A percentile compares a stretch with the other conserved stretches of the same genome.
These are phyloP conservation scores for Clarireedia monteithiana DNA, from an alignment of 2,329 filamentous ascomycete genomes.

Conservation along the genomic window DNA sequence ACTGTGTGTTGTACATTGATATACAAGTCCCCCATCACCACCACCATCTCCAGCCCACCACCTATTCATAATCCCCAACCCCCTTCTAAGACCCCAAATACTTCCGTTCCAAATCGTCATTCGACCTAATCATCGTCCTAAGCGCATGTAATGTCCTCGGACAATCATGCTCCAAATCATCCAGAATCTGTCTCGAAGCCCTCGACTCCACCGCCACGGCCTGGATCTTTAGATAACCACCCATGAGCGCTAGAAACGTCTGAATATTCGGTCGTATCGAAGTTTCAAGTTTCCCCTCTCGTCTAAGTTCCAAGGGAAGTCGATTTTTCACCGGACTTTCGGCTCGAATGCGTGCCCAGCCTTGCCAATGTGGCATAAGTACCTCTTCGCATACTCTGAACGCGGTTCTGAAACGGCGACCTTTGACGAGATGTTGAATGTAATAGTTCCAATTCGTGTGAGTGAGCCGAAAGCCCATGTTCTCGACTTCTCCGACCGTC, in stretches of 20 bases:
- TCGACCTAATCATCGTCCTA: constrained; percentile 23
- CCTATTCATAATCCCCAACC: neutral
- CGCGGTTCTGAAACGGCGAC: constrained; percentile 54
- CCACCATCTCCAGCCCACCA: neutral
- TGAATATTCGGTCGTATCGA: constrained; percentile 23
- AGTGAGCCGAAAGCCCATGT: constrained; percentile 65
- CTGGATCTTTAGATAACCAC: constrained; percentile 24
- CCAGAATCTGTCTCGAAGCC: constrained; percentile 18
- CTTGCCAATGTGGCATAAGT: constrained; percentile 72
- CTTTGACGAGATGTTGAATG: constrained; percentile 57
- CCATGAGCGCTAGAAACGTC: constrained; percentile 26
- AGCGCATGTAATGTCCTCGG: constrained; percentile 27
- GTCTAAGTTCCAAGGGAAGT: constrained; percentile 21
- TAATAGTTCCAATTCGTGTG: constrained; percentile 75
- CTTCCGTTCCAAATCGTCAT: constrained; percentile 21
- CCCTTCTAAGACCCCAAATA: constrained; percentile 7
- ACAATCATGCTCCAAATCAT: constrained; percentile 22
- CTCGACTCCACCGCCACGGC: constrained; percentile 21
- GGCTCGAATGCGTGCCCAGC: constrained; percentile 46
- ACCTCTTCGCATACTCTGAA: constrained; percentile 67
- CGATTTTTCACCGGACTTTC: constrained; percentile 18
- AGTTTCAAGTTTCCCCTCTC: constrained; percentile 15
- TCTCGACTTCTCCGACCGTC: constrained; percentile 41
- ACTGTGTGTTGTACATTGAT: too few relatives aligned
- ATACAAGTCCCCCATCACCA: neutral